Evolutionary conservation across 139 green algal genomes (phyloP), one percentile per base, ranked within the genome.

Genomic region (Monoraphidium neglectum): DNA sequence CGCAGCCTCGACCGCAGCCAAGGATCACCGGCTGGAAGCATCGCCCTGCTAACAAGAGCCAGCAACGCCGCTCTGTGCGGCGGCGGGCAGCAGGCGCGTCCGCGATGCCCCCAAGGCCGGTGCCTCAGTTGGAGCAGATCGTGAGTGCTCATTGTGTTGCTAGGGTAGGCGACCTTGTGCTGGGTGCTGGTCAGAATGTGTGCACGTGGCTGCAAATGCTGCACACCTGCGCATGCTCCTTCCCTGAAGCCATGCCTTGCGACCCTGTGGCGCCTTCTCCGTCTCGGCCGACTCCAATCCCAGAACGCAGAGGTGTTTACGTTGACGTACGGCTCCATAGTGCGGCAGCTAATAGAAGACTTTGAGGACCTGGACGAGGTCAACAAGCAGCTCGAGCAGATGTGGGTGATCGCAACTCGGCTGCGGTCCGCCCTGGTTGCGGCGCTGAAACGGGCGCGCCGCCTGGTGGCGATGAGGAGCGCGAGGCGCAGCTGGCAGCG

Each of bases 311-410:
- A 99, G 87, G 90, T 99, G 16, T 96, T 99, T 78, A 95, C 91
- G 4, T 77, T 99, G n/a, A 98, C 93, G 0, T 99, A 99, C 87
- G 96, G 96, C 30, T 93, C 94, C 24, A 88, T 99, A n/a, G 92
- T 99, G 3, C 86, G 95, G 21, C 96, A 99, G 78, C 88, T 99
- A 1, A 88, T 99, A 28, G 79, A 86, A 2, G 96, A 99, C 73
- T 91, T 94, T 62, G 95, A 98, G 68, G 94, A 98, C 66, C 81
- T 97, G 0, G 88, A 94, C n/a, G 92, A 95, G 70, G 95, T 98
- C 59, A 98, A 99, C 84, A 97, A 95, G 74, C 92, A 98, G 85
- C 90, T 99, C 0, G 94, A 98, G 43, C 90, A 89, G 21, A 98
- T 99, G 94, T 90, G 53, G 76, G 85, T 46, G 23, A 32, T n/a